Conservation (phyloP, 2,329 filamentous ascomycete species). For the Fonsecaea nubica region DNA sequence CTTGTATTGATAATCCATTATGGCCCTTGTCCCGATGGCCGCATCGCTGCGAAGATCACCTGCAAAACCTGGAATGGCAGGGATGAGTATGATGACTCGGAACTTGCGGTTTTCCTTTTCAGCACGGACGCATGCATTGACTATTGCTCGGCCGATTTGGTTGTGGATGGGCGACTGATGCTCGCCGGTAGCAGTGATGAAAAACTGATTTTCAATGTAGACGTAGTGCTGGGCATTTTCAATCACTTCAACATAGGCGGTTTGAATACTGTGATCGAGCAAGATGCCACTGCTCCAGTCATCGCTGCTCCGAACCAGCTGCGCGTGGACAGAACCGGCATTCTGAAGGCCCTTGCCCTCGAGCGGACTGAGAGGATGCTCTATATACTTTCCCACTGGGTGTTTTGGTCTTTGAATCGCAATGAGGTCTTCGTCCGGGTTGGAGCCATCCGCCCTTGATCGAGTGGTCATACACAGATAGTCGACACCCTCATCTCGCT, state of each 20-base stretch:
- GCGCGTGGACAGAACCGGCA: conserved; percentile 78
- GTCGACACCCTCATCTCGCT: conserved; percentile 80
- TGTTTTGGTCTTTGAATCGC: conserved; percentile 88
- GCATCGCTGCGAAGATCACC: conserved; percentile 85
- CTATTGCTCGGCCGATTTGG: conserved; percentile 84
- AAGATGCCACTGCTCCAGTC: conserved; percentile 95
- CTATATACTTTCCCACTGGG: conserved; percentile 84
- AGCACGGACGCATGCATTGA: conserved; percentile 84
- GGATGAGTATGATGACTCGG: conserved; percentile 86
- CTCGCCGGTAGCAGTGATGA: conserved; percentile 93
- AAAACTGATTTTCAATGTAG: conserved; percentile 99
- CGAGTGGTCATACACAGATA: conserved; percentile 83
- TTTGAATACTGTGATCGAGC: conserved; percentile 83
- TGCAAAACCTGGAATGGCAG: conserved; percentile 90
- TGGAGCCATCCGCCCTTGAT: conserved; percentile 60
- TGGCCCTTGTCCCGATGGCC: conserved; percentile 84
- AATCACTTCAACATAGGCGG: conserved; percentile 85
- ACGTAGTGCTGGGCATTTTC: conserved; percentile 87
- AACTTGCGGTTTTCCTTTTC: conserved; percentile 86
- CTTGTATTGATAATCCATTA: conserved; percentile 99
- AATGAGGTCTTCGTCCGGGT: conserved; percentile 76
- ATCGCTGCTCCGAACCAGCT: conserved; percentile 85
- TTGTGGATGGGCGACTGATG: conserved; percentile 86
- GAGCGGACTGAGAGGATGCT: conserved; percentile 77
- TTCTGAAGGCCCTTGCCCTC: conserved; percentile 67